These are phyloP conservation scores for Camelina sativa DNA, from an alignment of 345 rosid genomes.

Conservation along the genomic window DNA sequence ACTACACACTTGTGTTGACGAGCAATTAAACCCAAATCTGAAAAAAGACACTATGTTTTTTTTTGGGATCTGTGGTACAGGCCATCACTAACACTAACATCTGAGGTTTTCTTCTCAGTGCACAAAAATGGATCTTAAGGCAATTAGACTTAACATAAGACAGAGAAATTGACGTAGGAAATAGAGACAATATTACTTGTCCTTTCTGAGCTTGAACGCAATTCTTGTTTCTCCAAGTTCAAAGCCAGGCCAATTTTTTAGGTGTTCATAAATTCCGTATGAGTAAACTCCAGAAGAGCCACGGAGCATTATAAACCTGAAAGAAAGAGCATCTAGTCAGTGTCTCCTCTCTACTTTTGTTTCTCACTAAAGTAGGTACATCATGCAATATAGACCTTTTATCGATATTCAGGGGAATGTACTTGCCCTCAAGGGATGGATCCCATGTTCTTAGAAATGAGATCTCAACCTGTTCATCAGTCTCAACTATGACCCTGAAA, in stretches of 20 bases:
- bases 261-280: slow-evolving; percentile 82
- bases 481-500: slow-evolving; percentile 63
- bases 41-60: not conserved
- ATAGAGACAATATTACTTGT: slow-evolving; percentile 56
- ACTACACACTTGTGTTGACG: not conserved
- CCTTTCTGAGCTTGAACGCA: slow-evolving; percentile 94
- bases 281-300: slow-evolving; percentile 92
- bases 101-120: not conserved
- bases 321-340: slow-evolving; percentile 37
- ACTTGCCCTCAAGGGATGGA: slow-evolving; percentile 74
- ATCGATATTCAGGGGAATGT: slow-evolving; percentile 74
- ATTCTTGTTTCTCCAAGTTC: slow-evolving; percentile 84
- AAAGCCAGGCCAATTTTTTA: slow-evolving; percentile 90
- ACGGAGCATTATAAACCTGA: slow-evolving; percentile 89
- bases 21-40: not conserved
- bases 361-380: not conserved
- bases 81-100: not conserved
- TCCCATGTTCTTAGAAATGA: slow-evolving; percentile 74
- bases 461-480: slow-evolving; percentile 70
- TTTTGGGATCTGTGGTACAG: not conserved
- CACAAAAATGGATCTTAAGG: slow-evolving; percentile 9
- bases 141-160: not conserved
- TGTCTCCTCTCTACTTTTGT: slow-evolving; percentile 14
- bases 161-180: not conserved
- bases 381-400: slow-evolving; percentile 57